These are phyloP conservation scores for Nicotiana sylvestris DNA, from an alignment of 257 asterid genomes.

Conservation along the genomic window DNA sequence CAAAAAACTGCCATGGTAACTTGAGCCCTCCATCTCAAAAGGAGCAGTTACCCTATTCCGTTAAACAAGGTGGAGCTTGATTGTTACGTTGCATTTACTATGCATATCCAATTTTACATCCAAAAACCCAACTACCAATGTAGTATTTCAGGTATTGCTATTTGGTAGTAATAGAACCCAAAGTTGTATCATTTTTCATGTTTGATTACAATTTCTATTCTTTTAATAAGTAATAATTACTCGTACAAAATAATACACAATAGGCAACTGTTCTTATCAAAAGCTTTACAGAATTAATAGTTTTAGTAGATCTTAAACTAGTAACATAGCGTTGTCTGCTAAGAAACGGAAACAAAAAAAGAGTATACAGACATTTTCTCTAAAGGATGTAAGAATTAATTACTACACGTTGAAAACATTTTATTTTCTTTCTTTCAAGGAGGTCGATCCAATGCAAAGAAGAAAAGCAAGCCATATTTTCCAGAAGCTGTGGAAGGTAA, in stretches of 20 bases:
- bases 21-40: background rate
- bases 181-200: constrained; percentile 4
- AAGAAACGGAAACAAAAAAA: background rate
- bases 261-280: background rate
- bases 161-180: background rate
- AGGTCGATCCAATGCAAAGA: background rate
- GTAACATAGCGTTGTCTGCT: constrained; percentile 1
- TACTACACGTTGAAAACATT: background rate
- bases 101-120: background rate
- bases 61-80: background rate
- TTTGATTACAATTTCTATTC: background rate
- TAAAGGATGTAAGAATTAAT: background rate
- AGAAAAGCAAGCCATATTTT: background rate
- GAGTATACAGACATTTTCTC: background rate
- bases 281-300: background rate
- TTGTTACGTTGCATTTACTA: background rate
- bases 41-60: background rate
- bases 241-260: background rate
- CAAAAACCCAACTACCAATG: background rate
- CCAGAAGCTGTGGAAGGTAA: background rate
- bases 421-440: background rate
- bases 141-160: background rate
- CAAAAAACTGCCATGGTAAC: background rate
- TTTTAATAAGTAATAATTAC: background rate
- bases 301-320: background rate